Conservation (phyloP, 768 basidiomycete species). For the Hortiboletus campestris region DNA sequence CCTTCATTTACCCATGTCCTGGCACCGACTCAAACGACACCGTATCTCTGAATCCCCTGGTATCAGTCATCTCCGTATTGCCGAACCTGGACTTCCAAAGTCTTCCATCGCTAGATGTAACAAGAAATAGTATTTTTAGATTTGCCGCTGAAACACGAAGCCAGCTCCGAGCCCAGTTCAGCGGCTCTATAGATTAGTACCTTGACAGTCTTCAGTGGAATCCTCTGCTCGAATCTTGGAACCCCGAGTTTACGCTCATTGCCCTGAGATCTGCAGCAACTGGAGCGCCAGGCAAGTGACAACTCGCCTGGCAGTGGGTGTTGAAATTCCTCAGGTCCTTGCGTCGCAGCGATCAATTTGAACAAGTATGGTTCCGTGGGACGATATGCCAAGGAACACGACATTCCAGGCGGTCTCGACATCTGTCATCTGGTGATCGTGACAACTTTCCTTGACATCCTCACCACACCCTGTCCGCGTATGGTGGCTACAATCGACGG, state of each 20-base stretch:
- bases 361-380: not conserved
- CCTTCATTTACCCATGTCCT: not conserved
- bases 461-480: not conserved
- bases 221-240: not conserved
- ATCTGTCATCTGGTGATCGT: not conserved
- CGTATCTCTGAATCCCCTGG: not conserved
- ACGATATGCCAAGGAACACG: not conserved
- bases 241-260: not conserved
- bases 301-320: not conserved
- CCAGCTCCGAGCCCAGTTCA: not conserved
- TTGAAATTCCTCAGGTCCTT: not conserved
- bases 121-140: not conserved
- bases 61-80: slow-evolving; percentile 3
- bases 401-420: slow-evolving; percentile 3
- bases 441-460: not conserved
- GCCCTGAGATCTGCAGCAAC: not conserved
- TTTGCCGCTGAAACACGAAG: not conserved
- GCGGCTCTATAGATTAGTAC: not conserved
- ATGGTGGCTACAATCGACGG: not conserved
- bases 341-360: not conserved
- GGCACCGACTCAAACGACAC: not conserved
- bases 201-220: not conserved
- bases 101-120: not conserved
- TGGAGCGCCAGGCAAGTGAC: not conserved
- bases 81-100: not conserved